Percentiles rank a stretch among this genome's conserved stretches.
Conservation (phyloP, 2,329 filamentous ascomycete species). For the Kalmusia sp. region DNA sequence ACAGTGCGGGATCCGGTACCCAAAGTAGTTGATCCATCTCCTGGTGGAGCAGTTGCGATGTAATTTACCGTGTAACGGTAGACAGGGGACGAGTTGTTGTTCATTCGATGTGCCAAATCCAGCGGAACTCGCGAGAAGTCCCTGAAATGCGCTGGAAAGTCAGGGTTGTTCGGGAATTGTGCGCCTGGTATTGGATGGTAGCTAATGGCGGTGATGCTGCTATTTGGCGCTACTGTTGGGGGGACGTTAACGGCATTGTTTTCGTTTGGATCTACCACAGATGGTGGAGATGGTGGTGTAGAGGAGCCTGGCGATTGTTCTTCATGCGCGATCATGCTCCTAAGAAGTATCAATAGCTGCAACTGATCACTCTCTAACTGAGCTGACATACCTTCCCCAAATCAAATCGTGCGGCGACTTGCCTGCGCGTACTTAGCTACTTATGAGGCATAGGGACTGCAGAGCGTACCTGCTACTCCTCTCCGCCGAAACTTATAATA, state of each 20-base stretch:
- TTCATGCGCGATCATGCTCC: too few species aligned
- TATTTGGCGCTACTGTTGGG: too few species aligned
- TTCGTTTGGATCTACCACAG: too few species aligned
- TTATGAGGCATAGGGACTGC: not conserved
- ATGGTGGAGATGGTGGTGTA: too few species aligned
- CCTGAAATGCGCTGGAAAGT: not conserved
- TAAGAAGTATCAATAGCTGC: too few species aligned
- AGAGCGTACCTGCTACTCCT: not conserved
- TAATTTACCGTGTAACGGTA: not conserved
- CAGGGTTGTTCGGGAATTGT: not conserved
- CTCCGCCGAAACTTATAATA: not conserved
- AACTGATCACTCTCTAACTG: too few species aligned
- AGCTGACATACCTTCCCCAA: not conserved
- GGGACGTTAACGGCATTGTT: too few species aligned
- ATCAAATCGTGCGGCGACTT: not conserved
- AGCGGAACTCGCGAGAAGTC: not conserved
- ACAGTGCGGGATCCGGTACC: not conserved
- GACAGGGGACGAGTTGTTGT: not conserved
- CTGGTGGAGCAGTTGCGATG: not conserved
- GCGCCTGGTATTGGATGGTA: too few species aligned
- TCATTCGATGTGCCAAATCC: not conserved
- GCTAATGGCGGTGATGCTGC: too few species aligned
- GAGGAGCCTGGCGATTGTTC: too few species aligned
- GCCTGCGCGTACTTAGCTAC: not conserved
- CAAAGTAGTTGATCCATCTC: not conserved